phyloP scores from a whole-genome alignment of 2,329 filamentous ascomycete species.

The Coniochaeta sp. region DNA sequence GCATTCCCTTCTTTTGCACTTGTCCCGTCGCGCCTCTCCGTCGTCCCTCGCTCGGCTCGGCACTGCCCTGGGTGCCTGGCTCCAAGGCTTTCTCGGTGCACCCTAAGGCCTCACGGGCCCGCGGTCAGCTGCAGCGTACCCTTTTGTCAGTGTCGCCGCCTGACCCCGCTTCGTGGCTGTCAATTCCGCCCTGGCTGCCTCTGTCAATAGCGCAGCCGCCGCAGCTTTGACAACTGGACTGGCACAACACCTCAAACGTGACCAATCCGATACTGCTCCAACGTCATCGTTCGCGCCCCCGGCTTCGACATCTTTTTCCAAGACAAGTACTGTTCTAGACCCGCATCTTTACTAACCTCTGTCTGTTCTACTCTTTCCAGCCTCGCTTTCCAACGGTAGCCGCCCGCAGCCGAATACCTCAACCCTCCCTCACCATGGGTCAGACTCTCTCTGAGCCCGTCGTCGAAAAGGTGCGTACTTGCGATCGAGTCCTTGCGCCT shows the following conservation, averaged over 20 bases:
- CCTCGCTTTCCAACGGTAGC: constrained; percentile 13
- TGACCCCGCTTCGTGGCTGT: not conserved
- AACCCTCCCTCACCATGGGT: constrained; percentile 61
- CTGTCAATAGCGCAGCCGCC: not conserved
- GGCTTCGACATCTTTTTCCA: not conserved
- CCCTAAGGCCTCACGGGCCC: not conserved
- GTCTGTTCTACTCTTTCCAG: not conserved
- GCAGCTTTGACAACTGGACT: not conserved
- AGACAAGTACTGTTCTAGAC: not conserved
- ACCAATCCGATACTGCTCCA: not conserved
- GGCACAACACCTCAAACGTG: not conserved
- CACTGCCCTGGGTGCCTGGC: not conserved
- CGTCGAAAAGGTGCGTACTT: constrained; percentile 82
- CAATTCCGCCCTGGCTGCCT: not conserved
- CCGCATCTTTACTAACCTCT: not conserved
- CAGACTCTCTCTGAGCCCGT: constrained; percentile 99
- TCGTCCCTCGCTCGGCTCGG: not conserved
- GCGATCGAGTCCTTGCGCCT: not conserved
- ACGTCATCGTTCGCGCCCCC: not conserved
- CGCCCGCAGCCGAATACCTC: constrained; percentile 18
- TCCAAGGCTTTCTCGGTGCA: not conserved
- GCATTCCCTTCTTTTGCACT: not conserved
- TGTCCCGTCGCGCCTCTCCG: not conserved
- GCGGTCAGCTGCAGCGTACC: not conserved
- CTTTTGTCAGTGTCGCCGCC: constrained; percentile 1